Conservation (phyloP, 768 basidiomycete species). For the Leccinum fibrillosum region DNA sequence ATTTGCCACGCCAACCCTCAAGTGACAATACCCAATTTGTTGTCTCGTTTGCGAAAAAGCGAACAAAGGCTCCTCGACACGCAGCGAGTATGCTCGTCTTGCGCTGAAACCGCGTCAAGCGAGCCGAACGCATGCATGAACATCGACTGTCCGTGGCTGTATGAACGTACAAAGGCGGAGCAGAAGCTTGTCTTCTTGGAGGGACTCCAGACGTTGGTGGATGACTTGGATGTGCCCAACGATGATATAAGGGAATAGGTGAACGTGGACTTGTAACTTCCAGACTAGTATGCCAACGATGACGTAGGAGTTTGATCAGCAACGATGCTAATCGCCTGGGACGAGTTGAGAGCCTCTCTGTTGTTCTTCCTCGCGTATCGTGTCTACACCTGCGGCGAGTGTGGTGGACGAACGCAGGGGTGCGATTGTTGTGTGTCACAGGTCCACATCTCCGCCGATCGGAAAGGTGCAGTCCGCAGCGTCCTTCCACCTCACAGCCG, state of each 20-base stretch:
- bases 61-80: constrained; percentile 54
- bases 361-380: too few relatives aligned
- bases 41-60: constrained; percentile 49
- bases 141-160: constrained; percentile 84
- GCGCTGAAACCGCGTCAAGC: constrained; percentile 49
- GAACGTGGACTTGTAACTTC: constrained; percentile 1
- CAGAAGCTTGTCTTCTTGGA: constrained; percentile 32
- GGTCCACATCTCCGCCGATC: too few relatives aligned
- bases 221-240: constrained; percentile 19
- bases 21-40: constrained; percentile 54
- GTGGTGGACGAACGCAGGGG: too few relatives aligned
- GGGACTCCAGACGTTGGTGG: constrained; percentile 29
- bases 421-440: too few relatives aligned
- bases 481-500: too few relatives aligned
- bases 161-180: constrained; percentile 61
- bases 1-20: constrained; percentile 51
- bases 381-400: too few relatives aligned
- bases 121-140: constrained; percentile 77
- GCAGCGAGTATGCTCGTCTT: constrained; percentile 72
- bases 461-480: too few relatives aligned
- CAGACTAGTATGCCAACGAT: neutral
- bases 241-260: neutral
- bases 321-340: too few relatives aligned
- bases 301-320: neutral
- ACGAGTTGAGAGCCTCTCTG: too few relatives aligned